A percentile compares a stretch with the other conserved stretches of the same genome.
These are phyloP conservation scores for Globisporangium ultimum DNA, from an alignment of 352 stramenopile species.

Conservation along the genomic window DNA sequence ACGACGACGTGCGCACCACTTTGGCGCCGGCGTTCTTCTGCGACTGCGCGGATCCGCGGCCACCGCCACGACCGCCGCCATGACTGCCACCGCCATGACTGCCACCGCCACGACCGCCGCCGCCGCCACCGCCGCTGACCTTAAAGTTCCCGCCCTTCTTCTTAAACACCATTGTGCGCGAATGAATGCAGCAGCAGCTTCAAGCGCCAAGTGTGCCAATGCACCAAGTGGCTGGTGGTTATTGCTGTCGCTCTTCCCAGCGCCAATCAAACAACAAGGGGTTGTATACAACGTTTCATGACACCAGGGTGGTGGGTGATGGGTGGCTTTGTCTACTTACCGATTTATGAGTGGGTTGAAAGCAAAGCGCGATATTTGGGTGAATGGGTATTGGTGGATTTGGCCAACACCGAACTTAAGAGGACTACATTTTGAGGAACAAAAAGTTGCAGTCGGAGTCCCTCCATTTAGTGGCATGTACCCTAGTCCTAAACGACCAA, in stretches of 20 bases:
- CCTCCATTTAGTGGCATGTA: background rate
- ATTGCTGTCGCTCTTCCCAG: constrained; percentile 11
- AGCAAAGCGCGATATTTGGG: background rate
- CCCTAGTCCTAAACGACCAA: background rate
- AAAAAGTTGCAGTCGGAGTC: background rate
- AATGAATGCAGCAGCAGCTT: no score
- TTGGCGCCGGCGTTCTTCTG: constrained; percentile 12
- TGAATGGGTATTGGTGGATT: background rate
- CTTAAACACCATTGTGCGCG: constrained; percentile 29
- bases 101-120: constrained; percentile 18
- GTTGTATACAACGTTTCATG: background rate
- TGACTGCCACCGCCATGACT: constrained; percentile 10
- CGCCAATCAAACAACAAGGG: constrained; percentile 11
- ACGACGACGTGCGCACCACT: constrained; percentile 19
- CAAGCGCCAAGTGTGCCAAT: background rate
- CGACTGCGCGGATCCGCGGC: background rate
- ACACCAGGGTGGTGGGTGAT: background rate
- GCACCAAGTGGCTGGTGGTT: background rate
- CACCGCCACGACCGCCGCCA: constrained; percentile 2
- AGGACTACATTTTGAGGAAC: background rate
- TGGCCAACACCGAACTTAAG: background rate
- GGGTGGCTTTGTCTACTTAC: background rate
- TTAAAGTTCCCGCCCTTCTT: constrained; percentile 49
- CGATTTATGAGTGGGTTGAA: background rate
- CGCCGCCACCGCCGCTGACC: constrained; percentile 11